Evolutionary conservation across 345 rosid genomes (phyloP).

Genomic region (Abelmoschus esculentus): DNA sequence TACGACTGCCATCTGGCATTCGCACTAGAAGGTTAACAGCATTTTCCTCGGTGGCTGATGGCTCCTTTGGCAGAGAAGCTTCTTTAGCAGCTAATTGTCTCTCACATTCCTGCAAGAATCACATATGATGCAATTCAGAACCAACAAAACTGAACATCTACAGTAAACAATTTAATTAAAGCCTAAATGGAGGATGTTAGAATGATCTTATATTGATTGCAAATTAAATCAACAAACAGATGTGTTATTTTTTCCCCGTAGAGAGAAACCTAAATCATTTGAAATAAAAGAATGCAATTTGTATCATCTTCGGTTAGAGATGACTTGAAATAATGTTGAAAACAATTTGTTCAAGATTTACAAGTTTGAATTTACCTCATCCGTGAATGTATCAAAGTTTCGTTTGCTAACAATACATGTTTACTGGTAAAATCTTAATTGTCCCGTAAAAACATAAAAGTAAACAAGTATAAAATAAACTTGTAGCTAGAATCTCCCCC

Average conservation of each 20-base stretch:
- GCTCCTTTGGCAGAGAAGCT: conserved; percentile 89
- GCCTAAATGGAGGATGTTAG: background rate
- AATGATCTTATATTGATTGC: background rate
- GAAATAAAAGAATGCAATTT: background rate
- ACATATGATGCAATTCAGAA: background rate
- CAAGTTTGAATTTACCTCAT: background rate
- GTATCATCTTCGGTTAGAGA: background rate
- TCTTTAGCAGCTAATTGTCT: conserved; percentile 80
- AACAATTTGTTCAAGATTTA: background rate
- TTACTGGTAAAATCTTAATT: background rate
- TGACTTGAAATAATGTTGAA: background rate
- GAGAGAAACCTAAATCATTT: background rate
- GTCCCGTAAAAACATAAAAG: background rate
- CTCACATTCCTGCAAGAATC: conserved; percentile 63
- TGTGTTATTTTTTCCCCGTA: background rate
- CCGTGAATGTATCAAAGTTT: background rate
- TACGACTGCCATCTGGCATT: conserved; percentile 93
- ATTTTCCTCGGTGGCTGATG: conserved; percentile 72
- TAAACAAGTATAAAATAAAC: background rate
- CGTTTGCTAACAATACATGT: background rate
- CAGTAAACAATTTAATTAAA: background rate
- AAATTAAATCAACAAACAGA: conserved; percentile 2
- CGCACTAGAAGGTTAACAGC: conserved; percentile 80
- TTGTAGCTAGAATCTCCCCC: background rate
- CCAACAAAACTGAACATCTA: background rate